Evolutionary conservation across 306 rosid genomes (phyloP).

Genomic region (Ammopiptanthus mongolicus): DNA sequence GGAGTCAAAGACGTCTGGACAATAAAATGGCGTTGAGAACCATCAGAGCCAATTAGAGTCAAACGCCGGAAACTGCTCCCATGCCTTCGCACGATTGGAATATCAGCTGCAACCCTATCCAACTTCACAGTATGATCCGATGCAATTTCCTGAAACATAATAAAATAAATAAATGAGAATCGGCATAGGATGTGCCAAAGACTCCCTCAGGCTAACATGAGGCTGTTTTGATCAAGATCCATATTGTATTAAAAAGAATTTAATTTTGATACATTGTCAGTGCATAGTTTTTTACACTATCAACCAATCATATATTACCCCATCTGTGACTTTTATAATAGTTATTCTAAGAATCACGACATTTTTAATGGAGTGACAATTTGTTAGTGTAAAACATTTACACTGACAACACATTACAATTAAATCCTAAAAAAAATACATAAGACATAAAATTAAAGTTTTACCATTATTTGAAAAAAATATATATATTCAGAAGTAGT

Average conservation of each 20-base stretch:
- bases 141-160: slow-evolving; percentile 71
- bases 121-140: slow-evolving; percentile 94
- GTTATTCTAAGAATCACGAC: too few species aligned
- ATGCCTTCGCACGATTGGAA: slow-evolving; percentile 96
- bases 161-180: slow-evolving; percentile 17
- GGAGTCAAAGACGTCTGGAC: slow-evolving; percentile 99
- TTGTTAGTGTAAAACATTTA: too few species aligned
- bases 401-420: too few species aligned
- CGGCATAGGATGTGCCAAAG: slow-evolving; percentile 14
- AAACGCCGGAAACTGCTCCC: slow-evolving; percentile 98
- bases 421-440: not conserved
- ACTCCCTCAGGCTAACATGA: not conserved
- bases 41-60: slow-evolving; percentile 98
- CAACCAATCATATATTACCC: too few species aligned
- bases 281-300: too few species aligned
- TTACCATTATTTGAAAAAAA: not conserved
- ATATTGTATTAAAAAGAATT: not conserved
- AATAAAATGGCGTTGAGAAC: slow-evolving; percentile 98
- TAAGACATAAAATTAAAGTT: not conserved
- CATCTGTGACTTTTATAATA: too few species aligned
- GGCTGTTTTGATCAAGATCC: not conserved
- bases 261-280: too few species aligned
- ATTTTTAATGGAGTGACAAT: too few species aligned
- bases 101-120: slow-evolving; percentile 96
- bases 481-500: not conserved